phyloP scores from a whole-genome alignment of 225 moss, liverwort and hornwort species.

The Neckera pumila region DNA sequence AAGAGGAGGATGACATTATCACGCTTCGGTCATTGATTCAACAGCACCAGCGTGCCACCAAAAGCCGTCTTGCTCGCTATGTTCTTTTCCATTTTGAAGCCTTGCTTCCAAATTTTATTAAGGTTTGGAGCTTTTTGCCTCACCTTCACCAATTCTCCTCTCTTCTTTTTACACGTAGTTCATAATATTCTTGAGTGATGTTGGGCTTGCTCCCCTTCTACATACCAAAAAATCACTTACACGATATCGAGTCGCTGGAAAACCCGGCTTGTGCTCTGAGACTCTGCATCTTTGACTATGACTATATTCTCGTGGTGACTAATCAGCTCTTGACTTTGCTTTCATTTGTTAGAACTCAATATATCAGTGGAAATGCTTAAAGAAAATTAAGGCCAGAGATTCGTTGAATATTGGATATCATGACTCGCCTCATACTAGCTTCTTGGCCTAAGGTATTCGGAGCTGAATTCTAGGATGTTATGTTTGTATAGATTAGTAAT shows the following conservation, averaged over 20 bases:
- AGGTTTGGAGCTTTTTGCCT: slow-evolving; percentile 8
- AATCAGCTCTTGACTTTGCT: not conserved
- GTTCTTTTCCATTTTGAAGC: slow-evolving; percentile 60
- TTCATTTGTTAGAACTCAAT: not conserved
- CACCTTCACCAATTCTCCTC: not conserved
- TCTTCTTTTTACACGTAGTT: not conserved
- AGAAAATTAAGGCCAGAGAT: not conserved
- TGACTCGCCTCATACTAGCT: not conserved
- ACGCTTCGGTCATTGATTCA: slow-evolving; percentile 66
- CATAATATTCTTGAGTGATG: not conserved
- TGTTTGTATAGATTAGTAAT: not conserved
- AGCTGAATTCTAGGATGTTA: not conserved
- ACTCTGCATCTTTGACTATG: not conserved
- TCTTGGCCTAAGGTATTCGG: not conserved
- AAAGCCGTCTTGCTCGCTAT: slow-evolving; percentile 53
- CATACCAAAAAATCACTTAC: not conserved
- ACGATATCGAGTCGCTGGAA: not conserved
- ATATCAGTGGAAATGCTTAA: not conserved
- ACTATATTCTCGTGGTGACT: too few relatives aligned
- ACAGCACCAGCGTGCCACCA: slow-evolving; percentile 64
- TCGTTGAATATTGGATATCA: not conserved
- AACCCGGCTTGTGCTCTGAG: not conserved
- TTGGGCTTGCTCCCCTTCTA: not conserved
- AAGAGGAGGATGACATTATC: slow-evolving; percentile 64
- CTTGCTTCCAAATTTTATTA: slow-evolving; percentile 66